Evolutionary conservation across 805 yeast genomes (phyloP), one percentile per base, ranked within the genome.

Genomic region (Pichia sporocuriosa): DNA sequence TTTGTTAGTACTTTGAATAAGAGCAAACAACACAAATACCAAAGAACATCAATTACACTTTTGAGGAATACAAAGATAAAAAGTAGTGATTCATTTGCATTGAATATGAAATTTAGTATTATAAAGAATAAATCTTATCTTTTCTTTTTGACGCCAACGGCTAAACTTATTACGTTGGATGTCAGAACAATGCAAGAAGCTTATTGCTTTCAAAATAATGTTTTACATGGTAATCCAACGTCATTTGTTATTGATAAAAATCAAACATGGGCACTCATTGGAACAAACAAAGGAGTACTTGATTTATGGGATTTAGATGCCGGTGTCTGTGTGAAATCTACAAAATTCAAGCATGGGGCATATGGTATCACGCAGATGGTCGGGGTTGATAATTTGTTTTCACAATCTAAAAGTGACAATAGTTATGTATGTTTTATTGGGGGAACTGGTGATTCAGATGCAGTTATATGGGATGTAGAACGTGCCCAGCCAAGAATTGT

Each of bases 281-380:
- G 96, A 0, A 85, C 96, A 0, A 64, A 74, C 0, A 73, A 72
- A 30, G 97, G 97, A 1, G 64, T 81, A 1, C 56, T 93, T 24
- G 79, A 78, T 48, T 61, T 90, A 13, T 88, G 96, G 95, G 96
- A 88, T 58, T 49, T 84, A 27, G 66, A 94, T 40, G 85, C 87
- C 57, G 69, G 69, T 27, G 44, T 82, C 0, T 63, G 73, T 32
- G 63, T 86, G 27, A 79, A 73, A 46, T 66, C 81, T 1, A 83
- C 87, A 78, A 71, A 72, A 9, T 69, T 86, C 34, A 72, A 69
- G 34, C 42, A 46, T 11, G 37, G 52, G 10, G 47, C 31, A 64
- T 60, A 55, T 19, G 74, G 81, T 1, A 77, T 87, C 8, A 63
- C 65, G 9, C 59, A 69, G 23, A 54, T 87, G 9, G 56, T 54